These are phyloP conservation scores for Corymbia citriodora DNA, from an alignment of 441 rosid genomes.

Conservation along the genomic window DNA sequence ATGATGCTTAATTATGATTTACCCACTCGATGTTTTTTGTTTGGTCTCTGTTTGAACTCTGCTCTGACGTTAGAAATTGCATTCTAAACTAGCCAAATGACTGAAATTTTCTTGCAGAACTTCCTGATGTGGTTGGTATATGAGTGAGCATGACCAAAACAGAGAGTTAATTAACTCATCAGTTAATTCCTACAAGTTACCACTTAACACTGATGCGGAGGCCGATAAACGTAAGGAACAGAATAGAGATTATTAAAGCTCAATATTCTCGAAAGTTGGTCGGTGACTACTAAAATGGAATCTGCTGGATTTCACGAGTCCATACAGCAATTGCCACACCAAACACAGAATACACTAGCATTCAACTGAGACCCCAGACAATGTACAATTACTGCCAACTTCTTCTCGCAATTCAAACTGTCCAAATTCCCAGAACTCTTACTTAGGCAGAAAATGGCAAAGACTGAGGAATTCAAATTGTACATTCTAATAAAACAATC, in stretches of 20 bases:
- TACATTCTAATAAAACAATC: not conserved
- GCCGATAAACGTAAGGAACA: not conserved
- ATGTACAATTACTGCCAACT: not conserved
- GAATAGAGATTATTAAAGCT: not conserved
- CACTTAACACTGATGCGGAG: not conserved
- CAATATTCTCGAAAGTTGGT: not conserved
- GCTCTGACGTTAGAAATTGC: not conserved
- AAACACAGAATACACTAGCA: not conserved
- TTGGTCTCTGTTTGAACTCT: not conserved
- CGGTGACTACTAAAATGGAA: not conserved
- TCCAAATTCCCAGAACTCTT: no score
- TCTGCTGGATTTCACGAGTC: not conserved
- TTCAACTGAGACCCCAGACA: not conserved
- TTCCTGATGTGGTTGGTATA: not conserved
- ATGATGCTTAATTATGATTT: not conserved
- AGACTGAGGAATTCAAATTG: not conserved
- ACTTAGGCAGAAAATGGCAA: no score
- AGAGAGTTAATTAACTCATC: not conserved
- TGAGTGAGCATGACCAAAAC: not conserved
- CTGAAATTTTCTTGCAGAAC: not conserved
- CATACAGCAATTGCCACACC: not conserved
- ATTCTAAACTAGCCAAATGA: not conserved
- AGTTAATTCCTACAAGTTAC: not conserved
- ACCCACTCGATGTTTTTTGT: not conserved
- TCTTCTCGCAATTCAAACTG: no score